Evolutionary conservation across 192 early-diverging fungal species (phyloP).

Genomic region (Blastocladiella britannica): DNA sequence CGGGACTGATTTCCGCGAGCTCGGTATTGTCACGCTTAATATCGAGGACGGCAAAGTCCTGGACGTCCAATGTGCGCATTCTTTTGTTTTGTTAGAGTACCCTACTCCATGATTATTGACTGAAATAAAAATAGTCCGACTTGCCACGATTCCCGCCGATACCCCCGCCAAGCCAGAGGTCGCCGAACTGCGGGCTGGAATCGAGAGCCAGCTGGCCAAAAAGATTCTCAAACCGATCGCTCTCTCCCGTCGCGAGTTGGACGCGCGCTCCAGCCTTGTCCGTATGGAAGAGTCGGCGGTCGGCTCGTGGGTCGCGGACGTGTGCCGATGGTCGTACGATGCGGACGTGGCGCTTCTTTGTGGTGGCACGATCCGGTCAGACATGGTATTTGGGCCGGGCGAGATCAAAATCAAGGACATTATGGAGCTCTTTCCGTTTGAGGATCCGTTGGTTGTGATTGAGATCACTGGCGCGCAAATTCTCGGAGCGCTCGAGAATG

Average conservation of each 20-base stretch:
- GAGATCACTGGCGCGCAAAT: slow-evolving; percentile 35
- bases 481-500: slow-evolving; percentile 38
- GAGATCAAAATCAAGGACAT: slow-evolving; percentile 35
- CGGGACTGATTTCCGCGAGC: not conserved
- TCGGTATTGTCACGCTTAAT: too few species aligned
- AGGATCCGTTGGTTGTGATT: slow-evolving; percentile 43
- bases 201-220: slow-evolving; percentile 20
- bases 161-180: slow-evolving; percentile 17
- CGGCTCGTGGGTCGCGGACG: slow-evolving; percentile 37
- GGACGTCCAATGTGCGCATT: too few species aligned
- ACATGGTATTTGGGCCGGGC: slow-evolving; percentile 28
- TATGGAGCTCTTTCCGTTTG: slow-evolving; percentile 44
- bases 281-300: slow-evolving; percentile 36
- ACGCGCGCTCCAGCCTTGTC: slow-evolving; percentile 33
- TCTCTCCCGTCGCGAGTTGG: slow-evolving; percentile 23
- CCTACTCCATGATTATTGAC: too few species aligned
- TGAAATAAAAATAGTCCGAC: too few species aligned
- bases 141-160: slow-evolving; percentile 15
- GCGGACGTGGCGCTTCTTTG: slow-evolving; percentile 23
- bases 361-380: slow-evolving; percentile 42
- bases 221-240: slow-evolving; percentile 32
- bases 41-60: too few species aligned
- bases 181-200: slow-evolving; percentile 20
- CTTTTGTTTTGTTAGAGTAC: too few species aligned
- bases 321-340: slow-evolving; percentile 36